Conservation (phyloP, 177 flowering plant genomes). For the Vitis hybrid region DNA sequence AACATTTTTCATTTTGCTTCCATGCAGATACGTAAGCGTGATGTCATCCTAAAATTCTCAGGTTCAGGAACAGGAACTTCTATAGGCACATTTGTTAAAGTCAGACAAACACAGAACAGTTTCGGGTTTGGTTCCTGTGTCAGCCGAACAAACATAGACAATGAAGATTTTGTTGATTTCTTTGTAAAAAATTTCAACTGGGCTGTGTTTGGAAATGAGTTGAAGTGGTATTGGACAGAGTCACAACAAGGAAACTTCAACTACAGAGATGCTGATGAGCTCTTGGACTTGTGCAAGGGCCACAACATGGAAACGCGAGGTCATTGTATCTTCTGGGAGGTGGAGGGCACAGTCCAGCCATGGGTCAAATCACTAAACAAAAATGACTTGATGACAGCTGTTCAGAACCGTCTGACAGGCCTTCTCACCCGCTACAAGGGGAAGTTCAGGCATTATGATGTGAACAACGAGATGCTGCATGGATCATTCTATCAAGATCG, state of each 20-base stretch:
- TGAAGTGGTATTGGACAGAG: conserved; percentile 95
- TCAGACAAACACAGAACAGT: conserved; percentile 70
- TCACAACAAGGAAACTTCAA: conserved; percentile 79
- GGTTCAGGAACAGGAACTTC: conserved; percentile 32
- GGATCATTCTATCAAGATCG: conserved; percentile 82
- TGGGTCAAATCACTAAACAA: conserved; percentile 68
- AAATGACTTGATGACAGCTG: conserved; percentile 62
- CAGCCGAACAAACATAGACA: conserved; percentile 79
- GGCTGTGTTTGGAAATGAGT: conserved; percentile 91
- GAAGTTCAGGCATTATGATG: conserved; percentile 88
- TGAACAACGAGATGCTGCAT: conserved; percentile 95
- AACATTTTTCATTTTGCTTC: neutral
- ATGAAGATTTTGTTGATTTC: conserved; percentile 82
- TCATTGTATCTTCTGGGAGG: conserved; percentile 98
- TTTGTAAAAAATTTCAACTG: conserved; percentile 80
- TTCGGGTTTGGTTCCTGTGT: conserved; percentile 87
- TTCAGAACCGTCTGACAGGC: conserved; percentile 70
- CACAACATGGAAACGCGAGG: conserved; percentile 69
- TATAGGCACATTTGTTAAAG: conserved; percentile 49
- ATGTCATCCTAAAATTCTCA: conserved; percentile 70
- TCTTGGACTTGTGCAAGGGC: conserved; percentile 53
- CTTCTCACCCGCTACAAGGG: conserved; percentile 87
- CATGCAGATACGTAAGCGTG: conserved; percentile 85
- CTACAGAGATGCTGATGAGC: conserved; percentile 87
- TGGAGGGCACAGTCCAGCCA: conserved; percentile 51